Base-by-base conservation (phyloP, 2,329 filamentous ascomycete species). In the Aspergillus piperis region DNA sequence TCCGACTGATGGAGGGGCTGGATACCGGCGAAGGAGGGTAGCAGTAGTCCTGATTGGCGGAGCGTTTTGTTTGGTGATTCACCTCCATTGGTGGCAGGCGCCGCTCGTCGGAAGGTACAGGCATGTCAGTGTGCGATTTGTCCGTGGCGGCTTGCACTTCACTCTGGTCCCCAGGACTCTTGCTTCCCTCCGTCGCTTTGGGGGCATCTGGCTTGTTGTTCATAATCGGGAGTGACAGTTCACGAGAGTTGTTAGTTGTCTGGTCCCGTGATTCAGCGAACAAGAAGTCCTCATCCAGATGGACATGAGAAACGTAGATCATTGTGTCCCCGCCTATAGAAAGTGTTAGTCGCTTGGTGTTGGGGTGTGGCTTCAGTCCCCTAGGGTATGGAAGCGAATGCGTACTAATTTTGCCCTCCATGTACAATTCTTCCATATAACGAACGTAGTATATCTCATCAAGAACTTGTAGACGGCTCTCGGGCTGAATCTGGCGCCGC, bases 381-480 rank as follows among this genome's bases (percentile, higher is more conserved):
- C 27, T 0, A 30, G 11, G 8, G 39, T 10, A 21, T 19, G 25
- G 5, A 6, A 52, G 15, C n/a, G 17, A 41, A 10, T 3, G 62
- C 67, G 47, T 70, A 78, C 77, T 74, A 44, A 74, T 73, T 55
- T 74, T 67, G 19, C 75, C 75, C 10, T 74, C 69, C 17, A 74
- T 54, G 49, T 73, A 77, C 7, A 73, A 67, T 54, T 78, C 76
- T 62, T 79, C 76, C 64, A 72, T 70, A 42, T 72, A 70, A 42
- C 76, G 70, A 17, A 78, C 74, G 21, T 70, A 69, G 62, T 76
- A 78, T 19, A 78, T 72, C 63, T 80, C 77, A 42, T 78, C 76
- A 32, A 80, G 59, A 23, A 80, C 71, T 11, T 71, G 66, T 38
- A 74, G 60, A 11, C 75, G 70, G 50, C 75, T 74, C 10, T 63